Evolutionary conservation across 1,284 basidiomycete species (phyloP).

Genomic region (Mycosarcoma maydis): DNA sequence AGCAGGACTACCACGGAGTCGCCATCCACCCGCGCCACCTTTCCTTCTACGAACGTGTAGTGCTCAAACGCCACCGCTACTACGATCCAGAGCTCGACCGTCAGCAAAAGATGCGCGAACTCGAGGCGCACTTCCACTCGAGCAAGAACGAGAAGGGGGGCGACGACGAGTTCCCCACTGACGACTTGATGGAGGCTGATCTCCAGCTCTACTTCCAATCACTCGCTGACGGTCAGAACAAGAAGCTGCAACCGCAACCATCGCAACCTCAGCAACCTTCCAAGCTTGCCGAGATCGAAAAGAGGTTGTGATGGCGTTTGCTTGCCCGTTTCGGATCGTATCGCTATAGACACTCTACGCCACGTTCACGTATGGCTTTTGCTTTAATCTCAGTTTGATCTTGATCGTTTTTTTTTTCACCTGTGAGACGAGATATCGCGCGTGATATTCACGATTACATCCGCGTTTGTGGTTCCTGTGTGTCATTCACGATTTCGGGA

Average conservation of each 20-base stretch:
- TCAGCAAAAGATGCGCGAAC: slow-evolving; percentile 70
- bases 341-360: not conserved
- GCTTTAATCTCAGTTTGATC: not conserved
- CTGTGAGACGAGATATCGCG: too few relatives aligned
- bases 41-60: slow-evolving; percentile 69
- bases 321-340: not conserved
- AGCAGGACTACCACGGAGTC: slow-evolving; percentile 71
- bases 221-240: slow-evolving; percentile 47
- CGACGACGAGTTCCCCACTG: slow-evolving; percentile 16
- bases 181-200: slow-evolving; percentile 50
- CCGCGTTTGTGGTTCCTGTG: too few relatives aligned
- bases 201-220: slow-evolving; percentile 56
- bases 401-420: not conserved
- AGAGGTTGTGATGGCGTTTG: slow-evolving; percentile 8
- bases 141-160: slow-evolving; percentile 34
- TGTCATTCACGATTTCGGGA: too few relatives aligned
- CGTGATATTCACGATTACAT: too few relatives aligned
- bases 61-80: slow-evolving; percentile 70
- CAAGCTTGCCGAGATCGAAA: slow-evolving; percentile 60
- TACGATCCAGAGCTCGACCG: slow-evolving; percentile 71
- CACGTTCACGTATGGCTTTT: not conserved
- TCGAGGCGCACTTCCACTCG: slow-evolving; percentile 68
- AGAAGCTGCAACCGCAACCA: slow-evolving; percentile 27
- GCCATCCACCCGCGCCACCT: slow-evolving; percentile 72
- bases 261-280: slow-evolving; percentile 28